phyloP scores from a whole-genome alignment of 2,329 filamentous ascomycete genomes.

The Cercospora sp. region DNA sequence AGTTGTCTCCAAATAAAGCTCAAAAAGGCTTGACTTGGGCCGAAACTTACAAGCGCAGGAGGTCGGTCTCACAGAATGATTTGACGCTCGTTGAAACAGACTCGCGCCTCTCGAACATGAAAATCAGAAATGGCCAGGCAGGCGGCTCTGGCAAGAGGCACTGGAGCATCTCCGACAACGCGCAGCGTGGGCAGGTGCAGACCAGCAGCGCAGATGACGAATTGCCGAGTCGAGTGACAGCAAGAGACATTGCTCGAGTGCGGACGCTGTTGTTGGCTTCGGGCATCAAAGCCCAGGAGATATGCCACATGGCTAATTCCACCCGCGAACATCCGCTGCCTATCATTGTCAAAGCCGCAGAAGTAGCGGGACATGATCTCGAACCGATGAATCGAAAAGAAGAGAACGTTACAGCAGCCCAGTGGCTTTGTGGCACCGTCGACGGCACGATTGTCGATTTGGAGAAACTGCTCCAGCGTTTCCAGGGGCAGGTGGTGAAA shows the following conservation, averaged over 20 bases:
- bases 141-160: slow-evolving; percentile 43
- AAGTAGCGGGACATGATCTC: slow-evolving; percentile 43
- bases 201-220: slow-evolving; percentile 31
- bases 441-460: slow-evolving; percentile 44
- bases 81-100: slow-evolving; percentile 22
- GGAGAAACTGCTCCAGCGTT: slow-evolving; percentile 53
- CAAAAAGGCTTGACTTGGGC: slow-evolving; percentile 2
- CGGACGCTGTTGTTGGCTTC: slow-evolving; percentile 75
- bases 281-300: slow-evolving; percentile 86
- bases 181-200: slow-evolving; percentile 34
- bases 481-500: slow-evolving; percentile 51
- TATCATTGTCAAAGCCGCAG: slow-evolving; percentile 43
- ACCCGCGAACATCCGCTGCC: slow-evolving; percentile 36
- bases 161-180: slow-evolving; percentile 60
- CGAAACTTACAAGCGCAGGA: slow-evolving; percentile 34
- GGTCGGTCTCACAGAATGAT: slow-evolving; percentile 39
- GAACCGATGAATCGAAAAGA: slow-evolving; percentile 53
- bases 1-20: slow-evolving; percentile 18
- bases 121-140: slow-evolving; percentile 7
- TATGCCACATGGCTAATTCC: slow-evolving; percentile 65
- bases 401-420: slow-evolving; percentile 57
- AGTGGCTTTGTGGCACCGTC: slow-evolving; percentile 52
- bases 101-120: slow-evolving; percentile 12
- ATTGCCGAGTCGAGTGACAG: slow-evolving; percentile 53
- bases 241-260: slow-evolving; percentile 77